phyloP scores from a whole-genome alignment of 345 rosid genomes.

The Boechera retrofracta region DNA sequence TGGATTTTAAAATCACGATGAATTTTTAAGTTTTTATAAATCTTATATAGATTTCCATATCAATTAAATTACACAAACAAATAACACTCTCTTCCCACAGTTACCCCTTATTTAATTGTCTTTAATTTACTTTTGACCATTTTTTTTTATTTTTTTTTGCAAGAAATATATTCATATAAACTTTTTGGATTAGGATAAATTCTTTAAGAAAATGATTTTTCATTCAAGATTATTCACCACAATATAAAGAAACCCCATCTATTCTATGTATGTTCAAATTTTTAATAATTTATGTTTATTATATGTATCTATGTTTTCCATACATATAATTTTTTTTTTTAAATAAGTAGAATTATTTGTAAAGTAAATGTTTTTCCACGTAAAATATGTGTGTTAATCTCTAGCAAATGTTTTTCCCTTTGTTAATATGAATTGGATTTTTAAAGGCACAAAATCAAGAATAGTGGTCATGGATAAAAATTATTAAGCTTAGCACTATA shows the following conservation, averaged over 20 bases:
- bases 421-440: background rate
- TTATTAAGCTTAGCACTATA: background rate
- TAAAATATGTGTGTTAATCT: background rate
- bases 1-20: background rate
- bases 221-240: constrained; percentile 16
- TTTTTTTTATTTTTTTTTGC: background rate
- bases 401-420: background rate
- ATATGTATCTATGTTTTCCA: background rate
- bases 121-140: background rate
- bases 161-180: background rate
- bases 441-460: background rate
- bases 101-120: background rate
- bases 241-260: background rate
- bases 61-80: background rate
- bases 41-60: background rate
- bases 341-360: background rate
- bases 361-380: background rate
- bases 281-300: background rate
- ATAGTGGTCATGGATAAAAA: background rate
- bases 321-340: background rate
- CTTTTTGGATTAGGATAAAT: background rate
- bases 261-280: background rate
- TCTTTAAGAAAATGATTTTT: background rate
- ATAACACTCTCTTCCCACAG: too few species aligned
- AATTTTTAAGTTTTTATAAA: too few species aligned